phyloP scores from a whole-genome alignment of 768 basidiomycete genomes.

The Psilocybe cubensis region DNA sequence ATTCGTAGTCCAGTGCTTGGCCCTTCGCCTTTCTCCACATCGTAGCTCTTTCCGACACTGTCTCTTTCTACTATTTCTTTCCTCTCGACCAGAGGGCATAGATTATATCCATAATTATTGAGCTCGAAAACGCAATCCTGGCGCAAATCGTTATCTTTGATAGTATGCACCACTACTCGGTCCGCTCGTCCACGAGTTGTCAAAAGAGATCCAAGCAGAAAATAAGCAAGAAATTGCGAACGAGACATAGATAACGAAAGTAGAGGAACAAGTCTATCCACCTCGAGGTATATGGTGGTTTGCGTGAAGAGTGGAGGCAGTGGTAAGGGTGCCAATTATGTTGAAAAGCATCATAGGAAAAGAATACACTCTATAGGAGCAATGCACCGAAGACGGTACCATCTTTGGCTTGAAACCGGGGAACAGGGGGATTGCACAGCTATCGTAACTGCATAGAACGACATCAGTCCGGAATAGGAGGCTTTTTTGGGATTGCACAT shows the following conservation, averaged over 20 bases:
- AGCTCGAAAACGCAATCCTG: slow-evolving; percentile 23
- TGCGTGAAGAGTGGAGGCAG: slow-evolving; percentile 1
- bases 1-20: slow-evolving; percentile 10
- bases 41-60: background rate
- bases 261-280: background rate
- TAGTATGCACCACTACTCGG: slow-evolving; percentile 5
- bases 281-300: slow-evolving; percentile 12
- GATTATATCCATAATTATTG: slow-evolving; percentile 22
- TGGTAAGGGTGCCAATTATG: background rate
- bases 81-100: slow-evolving; percentile 24
- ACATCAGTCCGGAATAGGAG: background rate
- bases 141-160: slow-evolving; percentile 17
- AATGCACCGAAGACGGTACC: slow-evolving; percentile 10
- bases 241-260: slow-evolving; percentile 8
- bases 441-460: background rate
- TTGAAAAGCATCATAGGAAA: background rate
- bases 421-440: background rate
- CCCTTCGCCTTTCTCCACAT: slow-evolving; percentile 12
- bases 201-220: slow-evolving; percentile 18
- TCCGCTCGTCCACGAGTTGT: slow-evolving; percentile 10
- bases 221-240: slow-evolving; percentile 9
- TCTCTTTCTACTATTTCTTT: slow-evolving; percentile 9
- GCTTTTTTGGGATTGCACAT: background rate
- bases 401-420: slow-evolving; percentile 13
- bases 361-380: background rate